These are phyloP conservation scores for Mortierella sp. DNA, from an alignment of 371 early-diverging fungal species.

Conservation along the genomic window DNA sequence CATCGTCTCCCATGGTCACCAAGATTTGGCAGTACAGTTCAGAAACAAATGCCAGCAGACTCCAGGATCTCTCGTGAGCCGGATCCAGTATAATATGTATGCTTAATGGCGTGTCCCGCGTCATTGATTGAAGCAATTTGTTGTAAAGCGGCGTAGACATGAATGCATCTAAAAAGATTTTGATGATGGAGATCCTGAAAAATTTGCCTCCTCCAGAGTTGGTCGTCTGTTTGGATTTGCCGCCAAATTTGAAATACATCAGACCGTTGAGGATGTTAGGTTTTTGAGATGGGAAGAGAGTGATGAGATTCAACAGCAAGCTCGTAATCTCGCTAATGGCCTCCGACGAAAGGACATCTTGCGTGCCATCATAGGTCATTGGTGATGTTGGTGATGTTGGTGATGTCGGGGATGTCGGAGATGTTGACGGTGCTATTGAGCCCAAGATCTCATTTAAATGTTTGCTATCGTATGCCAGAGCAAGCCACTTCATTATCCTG, in stretches of 20 bases:
- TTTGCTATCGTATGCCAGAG: slow-evolving; percentile 57
- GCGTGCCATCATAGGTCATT: slow-evolving; percentile 6
- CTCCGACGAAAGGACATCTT: slow-evolving; percentile 7
- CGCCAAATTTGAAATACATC: slow-evolving; percentile 57
- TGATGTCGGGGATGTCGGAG: slow-evolving; percentile 9
- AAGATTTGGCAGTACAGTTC: slow-evolving; percentile 80
- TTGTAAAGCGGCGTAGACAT: slow-evolving; percentile 23
- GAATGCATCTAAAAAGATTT: slow-evolving; percentile 47
- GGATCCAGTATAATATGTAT: slow-evolving; percentile 38
- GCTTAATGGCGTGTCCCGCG: slow-evolving; percentile 17
- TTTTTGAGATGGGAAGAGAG: slow-evolving; percentile 68
- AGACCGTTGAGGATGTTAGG: slow-evolving; percentile 63
- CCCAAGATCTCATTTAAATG: slow-evolving; percentile 61
- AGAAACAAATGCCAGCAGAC: slow-evolving; percentile 70
- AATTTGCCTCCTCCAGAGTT: slow-evolving; percentile 8
- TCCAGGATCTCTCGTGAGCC: slow-evolving; percentile 59
- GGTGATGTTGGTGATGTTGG: too few relatives aligned
- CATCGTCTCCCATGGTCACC: slow-evolving; percentile 86
- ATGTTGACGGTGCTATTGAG: slow-evolving; percentile 39
- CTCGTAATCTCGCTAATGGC: slow-evolving; percentile 55
- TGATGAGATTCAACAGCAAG: slow-evolving; percentile 67
- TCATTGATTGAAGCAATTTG: slow-evolving; percentile 18
- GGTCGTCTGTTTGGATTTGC: slow-evolving; percentile 13
- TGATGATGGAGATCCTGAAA: slow-evolving; percentile 36
- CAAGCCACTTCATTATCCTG: slow-evolving; percentile 59